These are phyloP conservation scores for Globisporangium camurandrum DNA, from an alignment of 352 stramenopile species.

Conservation along the genomic window DNA sequence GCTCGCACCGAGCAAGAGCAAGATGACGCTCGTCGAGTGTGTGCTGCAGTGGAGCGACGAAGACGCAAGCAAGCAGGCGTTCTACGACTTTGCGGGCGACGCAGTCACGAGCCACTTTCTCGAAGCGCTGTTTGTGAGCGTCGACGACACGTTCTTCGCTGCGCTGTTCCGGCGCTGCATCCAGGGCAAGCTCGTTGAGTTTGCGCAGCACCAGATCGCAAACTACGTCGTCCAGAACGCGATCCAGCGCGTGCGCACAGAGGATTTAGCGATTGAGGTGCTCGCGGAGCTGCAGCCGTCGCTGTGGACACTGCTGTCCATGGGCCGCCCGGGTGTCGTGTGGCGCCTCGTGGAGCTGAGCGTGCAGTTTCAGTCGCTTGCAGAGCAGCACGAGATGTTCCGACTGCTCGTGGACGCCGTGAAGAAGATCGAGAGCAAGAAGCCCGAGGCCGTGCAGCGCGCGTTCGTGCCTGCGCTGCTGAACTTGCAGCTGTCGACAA, in stretches of 20 bases:
- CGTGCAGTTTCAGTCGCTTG: slow-evolving; percentile 43
- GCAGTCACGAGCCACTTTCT: slow-evolving; percentile 73
- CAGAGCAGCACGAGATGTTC: slow-evolving; percentile 36
- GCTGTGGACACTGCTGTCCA: slow-evolving; percentile 66
- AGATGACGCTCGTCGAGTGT: slow-evolving; percentile 42
- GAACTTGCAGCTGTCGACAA: slow-evolving; percentile 55
- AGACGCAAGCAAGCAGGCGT: slow-evolving; percentile 31
- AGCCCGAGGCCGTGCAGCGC: slow-evolving; percentile 57
- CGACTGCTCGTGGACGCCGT: slow-evolving; percentile 45
- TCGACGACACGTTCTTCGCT: slow-evolving; percentile 59
- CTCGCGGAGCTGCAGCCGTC: slow-evolving; percentile 47
- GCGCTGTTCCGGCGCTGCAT: slow-evolving; percentile 64
- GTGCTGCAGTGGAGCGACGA: slow-evolving; percentile 72
- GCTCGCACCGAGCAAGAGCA: slow-evolving; percentile 40
- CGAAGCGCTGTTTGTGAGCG: slow-evolving; percentile 49
- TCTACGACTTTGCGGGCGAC: slow-evolving; percentile 66
- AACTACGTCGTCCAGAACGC: slow-evolving; percentile 82
- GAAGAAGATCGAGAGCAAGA: slow-evolving; percentile 74
- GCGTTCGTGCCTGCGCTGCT: slow-evolving; percentile 61
- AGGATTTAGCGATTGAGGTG: slow-evolving; percentile 38
- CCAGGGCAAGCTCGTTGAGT: slow-evolving; percentile 52
- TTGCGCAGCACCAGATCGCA: slow-evolving; percentile 61
- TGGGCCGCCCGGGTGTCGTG: slow-evolving; percentile 61
- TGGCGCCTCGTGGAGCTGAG: slow-evolving; percentile 76
- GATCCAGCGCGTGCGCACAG: slow-evolving; percentile 40